Percentiles rank a stretch among this genome's conserved stretches.
Evolutionary conservation across 805 yeast species (phyloP).

Genomic region (Candida vartiovaarae): DNA sequence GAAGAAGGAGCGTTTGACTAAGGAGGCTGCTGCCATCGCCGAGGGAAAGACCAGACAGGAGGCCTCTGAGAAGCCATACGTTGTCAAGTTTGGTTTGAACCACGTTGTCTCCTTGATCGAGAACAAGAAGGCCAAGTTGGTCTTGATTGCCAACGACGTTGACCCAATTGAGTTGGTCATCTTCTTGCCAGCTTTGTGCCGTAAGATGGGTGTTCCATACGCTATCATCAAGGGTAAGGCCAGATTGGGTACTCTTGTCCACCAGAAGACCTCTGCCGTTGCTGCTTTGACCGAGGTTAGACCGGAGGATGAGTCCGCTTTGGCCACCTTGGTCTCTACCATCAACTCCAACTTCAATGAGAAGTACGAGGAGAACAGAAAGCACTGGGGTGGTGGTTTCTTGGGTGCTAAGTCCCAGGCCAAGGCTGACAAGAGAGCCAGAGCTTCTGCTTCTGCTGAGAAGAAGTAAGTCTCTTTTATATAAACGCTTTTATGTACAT

Average conservation of each 20-base stretch:
- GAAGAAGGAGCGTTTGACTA: conserved; percentile 98
- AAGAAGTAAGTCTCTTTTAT: conserved; percentile 8
- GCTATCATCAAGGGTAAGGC: conserved; percentile 98
- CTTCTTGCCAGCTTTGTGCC: conserved; percentile 97
- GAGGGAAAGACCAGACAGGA: conserved; percentile 97
- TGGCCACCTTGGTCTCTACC: conserved; percentile 88
- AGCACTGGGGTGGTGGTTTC: conserved; percentile 99
- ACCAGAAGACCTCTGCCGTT: conserved; percentile 95
- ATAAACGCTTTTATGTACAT: neutral
- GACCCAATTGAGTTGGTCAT: conserved; percentile 98
- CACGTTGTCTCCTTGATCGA: conserved; percentile 96
- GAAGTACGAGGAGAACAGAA: conserved; percentile 92
- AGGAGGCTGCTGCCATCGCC: conserved; percentile 98
- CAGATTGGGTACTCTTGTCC: conserved; percentile 94
- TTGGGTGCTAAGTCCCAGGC: conserved; percentile 92
- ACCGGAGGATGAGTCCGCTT: conserved; percentile 91
- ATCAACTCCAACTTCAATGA: conserved; percentile 89
- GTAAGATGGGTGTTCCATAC: conserved; percentile 99
- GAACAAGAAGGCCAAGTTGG: conserved; percentile 98
- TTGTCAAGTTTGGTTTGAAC: conserved; percentile 97
- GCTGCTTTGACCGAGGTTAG: conserved; percentile 95
- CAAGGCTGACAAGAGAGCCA: conserved; percentile 42
- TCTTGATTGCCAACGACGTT: conserved; percentile 96
- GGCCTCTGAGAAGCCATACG: conserved; percentile 94
- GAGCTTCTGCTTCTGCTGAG: conserved; percentile 12